A percentile compares a stretch with the other conserved stretches of the same genome.
These are phyloP conservation scores for Aureobasidium namibiae DNA, from an alignment of 2,329 filamentous ascomycete species.

Conservation along the genomic window DNA sequence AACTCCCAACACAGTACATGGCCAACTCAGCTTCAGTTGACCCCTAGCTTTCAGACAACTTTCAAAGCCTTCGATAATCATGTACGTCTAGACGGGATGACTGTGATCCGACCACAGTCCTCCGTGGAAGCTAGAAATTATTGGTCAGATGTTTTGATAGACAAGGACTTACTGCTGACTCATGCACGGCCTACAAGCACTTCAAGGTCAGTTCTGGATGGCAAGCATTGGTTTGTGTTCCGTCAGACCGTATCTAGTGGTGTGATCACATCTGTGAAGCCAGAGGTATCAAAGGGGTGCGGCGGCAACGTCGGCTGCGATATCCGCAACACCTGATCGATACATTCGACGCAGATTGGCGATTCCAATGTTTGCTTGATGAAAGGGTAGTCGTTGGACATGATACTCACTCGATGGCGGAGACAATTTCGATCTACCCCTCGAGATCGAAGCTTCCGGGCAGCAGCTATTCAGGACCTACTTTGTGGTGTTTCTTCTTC, in stretches of 20 bases:
- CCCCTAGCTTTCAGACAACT: conserved; percentile 47
- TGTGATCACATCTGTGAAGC: conserved; percentile 67
- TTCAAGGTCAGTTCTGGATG: conserved; percentile 40
- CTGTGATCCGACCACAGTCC: conserved; percentile 60
- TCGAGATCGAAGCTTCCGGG: conserved; percentile 18
- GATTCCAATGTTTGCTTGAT: conserved; percentile 43
- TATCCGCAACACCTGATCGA: conserved; percentile 28
- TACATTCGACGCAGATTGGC: conserved; percentile 42
- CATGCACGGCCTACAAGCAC: conserved; percentile 57
- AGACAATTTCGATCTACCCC: conserved; percentile 25
- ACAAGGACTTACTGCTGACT: conserved; percentile 60
- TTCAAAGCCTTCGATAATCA: conserved; percentile 68
- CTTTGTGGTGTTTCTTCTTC: neutral
- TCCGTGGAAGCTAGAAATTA: conserved; percentile 29
- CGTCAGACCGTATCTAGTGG: conserved; percentile 54
- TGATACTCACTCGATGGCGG: conserved; percentile 14
- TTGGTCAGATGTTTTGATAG: conserved; percentile 55
- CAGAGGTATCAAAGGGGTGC: conserved; percentile 54
- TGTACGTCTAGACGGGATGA: conserved; percentile 43
- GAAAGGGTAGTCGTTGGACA: neutral
- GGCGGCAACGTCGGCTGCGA: conserved; percentile 40
- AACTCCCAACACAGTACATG: no score
- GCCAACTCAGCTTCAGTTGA: conserved; percentile 46
- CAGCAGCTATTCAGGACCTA: neutral
- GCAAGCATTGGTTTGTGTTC: conserved; percentile 47